A percentile compares a stretch with the other conserved stretches of the same genome.
phyloP scores from a whole-genome alignment of 2,329 filamentous ascomycete species.

The Anisogramma anomala region DNA sequence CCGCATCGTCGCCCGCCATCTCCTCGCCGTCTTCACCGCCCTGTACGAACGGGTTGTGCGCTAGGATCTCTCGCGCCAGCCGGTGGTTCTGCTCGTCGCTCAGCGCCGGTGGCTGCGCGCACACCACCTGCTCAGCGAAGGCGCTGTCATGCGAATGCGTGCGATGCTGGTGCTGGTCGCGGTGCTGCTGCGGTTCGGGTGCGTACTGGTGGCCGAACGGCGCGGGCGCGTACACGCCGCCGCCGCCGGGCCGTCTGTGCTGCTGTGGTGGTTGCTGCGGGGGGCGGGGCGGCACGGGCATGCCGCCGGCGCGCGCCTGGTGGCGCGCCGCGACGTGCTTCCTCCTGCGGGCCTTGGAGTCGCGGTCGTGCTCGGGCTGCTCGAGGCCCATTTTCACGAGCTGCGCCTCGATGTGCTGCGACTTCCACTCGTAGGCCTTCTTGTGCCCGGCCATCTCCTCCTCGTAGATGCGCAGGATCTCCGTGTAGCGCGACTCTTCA shows the following conservation, averaged over 20 bases:
- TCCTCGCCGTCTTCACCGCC: not conserved
- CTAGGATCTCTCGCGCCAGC: constrained; percentile 16
- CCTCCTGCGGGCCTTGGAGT: constrained; percentile 30
- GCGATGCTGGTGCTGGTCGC: constrained; percentile 1
- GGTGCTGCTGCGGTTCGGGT: not conserved
- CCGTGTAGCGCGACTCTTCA: constrained; percentile 18
- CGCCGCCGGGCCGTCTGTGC: constrained; percentile 7
- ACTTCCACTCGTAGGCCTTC: constrained; percentile 33
- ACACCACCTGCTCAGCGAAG: constrained; percentile 9
- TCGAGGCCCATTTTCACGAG: constrained; percentile 37
- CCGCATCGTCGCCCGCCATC: constrained; percentile 3
- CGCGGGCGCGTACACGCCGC: constrained; percentile 2
- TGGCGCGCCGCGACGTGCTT: constrained; percentile 18
- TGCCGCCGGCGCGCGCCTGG: constrained; percentile 1
- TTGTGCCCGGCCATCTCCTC: constrained; percentile 39
- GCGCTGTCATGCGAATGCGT: constrained; percentile 1
- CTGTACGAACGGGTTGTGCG: constrained; percentile 5
- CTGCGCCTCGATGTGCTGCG: constrained; percentile 37
- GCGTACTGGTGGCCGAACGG: not conserved
- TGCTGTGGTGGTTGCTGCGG: constrained; percentile 1
- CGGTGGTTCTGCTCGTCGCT: constrained; percentile 13
- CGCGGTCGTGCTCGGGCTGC: constrained; percentile 31
- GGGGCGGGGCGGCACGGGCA: not conserved
- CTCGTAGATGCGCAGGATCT: constrained; percentile 26
- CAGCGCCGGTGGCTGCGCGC: constrained; percentile 6